phyloP scores from a whole-genome alignment of 2,329 filamentous ascomycete genomes.

The Lithohypha guttulata region DNA sequence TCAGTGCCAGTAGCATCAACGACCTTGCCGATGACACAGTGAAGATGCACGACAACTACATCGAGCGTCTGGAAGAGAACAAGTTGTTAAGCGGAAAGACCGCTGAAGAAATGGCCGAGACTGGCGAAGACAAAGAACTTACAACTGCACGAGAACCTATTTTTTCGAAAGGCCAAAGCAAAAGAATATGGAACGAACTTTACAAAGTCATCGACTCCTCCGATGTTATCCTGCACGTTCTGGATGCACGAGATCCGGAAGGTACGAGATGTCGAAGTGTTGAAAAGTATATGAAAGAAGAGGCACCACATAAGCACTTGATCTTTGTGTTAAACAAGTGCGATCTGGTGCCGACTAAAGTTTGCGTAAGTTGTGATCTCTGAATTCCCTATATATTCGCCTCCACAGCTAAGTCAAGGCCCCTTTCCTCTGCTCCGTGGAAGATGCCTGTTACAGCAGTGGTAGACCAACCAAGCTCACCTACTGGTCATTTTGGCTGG shows the following conservation, averaged over 20 bases:
- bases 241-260: slow-evolving; percentile 80
- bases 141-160: slow-evolving; percentile 69
- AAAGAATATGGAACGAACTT: slow-evolving; percentile 94
- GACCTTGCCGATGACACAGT: slow-evolving; percentile 72
- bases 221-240: slow-evolving; percentile 86
- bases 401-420: slow-evolving; percentile 78
- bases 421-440: slow-evolving; percentile 52
- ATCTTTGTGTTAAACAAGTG: slow-evolving; percentile 85
- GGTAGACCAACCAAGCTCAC: slow-evolving; percentile 81
- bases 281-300: slow-evolving; percentile 85
- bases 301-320: slow-evolving; percentile 92
- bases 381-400: slow-evolving; percentile 16
- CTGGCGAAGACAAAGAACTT: slow-evolving; percentile 36
- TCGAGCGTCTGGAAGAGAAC: slow-evolving; percentile 69
- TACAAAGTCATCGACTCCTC: slow-evolving; percentile 93
- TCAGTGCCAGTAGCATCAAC: slow-evolving; percentile 68
- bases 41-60: slow-evolving; percentile 70
- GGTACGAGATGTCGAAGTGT: slow-evolving; percentile 83
- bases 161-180: slow-evolving; percentile 89
- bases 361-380: slow-evolving; percentile 66
- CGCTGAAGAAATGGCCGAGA: slow-evolving; percentile 41
- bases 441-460: slow-evolving; percentile 96
- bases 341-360: slow-evolving; percentile 81
- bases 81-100: slow-evolving; percentile 61
- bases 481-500: slow-evolving; percentile 23